Percentiles rank a stretch among this genome's conserved stretches.
Evolutionary conservation across 2,329 filamentous ascomycete species (phyloP).

Genomic region (Bipolaris bicolor): DNA sequence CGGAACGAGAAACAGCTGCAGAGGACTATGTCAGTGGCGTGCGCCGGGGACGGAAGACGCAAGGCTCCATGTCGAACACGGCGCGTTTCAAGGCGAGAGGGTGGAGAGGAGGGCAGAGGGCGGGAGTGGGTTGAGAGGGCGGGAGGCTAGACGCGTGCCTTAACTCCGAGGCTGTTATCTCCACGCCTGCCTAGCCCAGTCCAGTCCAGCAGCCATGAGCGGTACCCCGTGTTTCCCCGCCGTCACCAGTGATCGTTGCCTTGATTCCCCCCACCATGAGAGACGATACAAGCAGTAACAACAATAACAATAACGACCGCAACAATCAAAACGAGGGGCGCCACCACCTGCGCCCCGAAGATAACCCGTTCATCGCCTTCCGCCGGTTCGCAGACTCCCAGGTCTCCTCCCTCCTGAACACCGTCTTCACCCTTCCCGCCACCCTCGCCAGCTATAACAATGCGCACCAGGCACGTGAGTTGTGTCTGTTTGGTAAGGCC

Average conservation of each 20-base stretch:
- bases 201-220: slow-evolving; percentile 9
- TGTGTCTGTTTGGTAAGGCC: slow-evolving; percentile 43
- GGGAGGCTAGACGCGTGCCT: slow-evolving; percentile 11
- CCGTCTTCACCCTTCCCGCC: slow-evolving; percentile 53
- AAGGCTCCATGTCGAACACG: not conserved
- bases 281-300: slow-evolving; percentile 29
- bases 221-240: slow-evolving; percentile 12
- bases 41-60: not conserved
- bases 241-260: slow-evolving; percentile 8
- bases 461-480: slow-evolving; percentile 37
- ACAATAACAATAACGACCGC: slow-evolving; percentile 21
- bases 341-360: slow-evolving; percentile 27
- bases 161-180: slow-evolving; percentile 18
- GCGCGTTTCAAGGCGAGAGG: slow-evolving; percentile 9
- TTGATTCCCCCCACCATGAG: slow-evolving; percentile 26
- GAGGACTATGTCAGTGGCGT: not conserved
- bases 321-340: slow-evolving; percentile 26
- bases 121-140: slow-evolving; percentile 3
- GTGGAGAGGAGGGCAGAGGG: slow-evolving; percentile 3
- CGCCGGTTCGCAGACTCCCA: slow-evolving; percentile 66
- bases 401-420: slow-evolving; percentile 60
- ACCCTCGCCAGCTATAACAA: slow-evolving; percentile 42
- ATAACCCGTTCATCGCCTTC: slow-evolving; percentile 65
- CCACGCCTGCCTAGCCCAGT: slow-evolving; percentile 16
- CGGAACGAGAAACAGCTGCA: not conserved